A percentile compares a stretch with the other conserved stretches of the same genome.
These are phyloP conservation scores for Theobroma cacao DNA, from an alignment of 345 rosid genomes.

Conservation along the genomic window DNA sequence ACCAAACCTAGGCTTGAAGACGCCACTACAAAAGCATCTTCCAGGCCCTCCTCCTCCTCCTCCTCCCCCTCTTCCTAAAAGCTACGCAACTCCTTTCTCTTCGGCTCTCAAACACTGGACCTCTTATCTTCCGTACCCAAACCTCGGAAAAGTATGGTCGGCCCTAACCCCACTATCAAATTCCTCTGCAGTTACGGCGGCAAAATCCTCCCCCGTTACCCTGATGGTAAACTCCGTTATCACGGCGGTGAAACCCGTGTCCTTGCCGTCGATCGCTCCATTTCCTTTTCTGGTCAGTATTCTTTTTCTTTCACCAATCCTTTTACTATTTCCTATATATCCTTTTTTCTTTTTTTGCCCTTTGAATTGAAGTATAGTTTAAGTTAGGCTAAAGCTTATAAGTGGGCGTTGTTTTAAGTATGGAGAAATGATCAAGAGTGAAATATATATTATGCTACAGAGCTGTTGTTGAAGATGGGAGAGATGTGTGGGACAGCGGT, in stretches of 20 bases:
- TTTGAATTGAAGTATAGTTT: neutral
- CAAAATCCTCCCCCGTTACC: slow-evolving; percentile 73
- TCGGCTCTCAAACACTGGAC: neutral
- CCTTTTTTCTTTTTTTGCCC: neutral
- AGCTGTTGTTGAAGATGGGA: slow-evolving; percentile 61
- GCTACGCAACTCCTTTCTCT: neutral
- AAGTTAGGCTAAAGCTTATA: neutral
- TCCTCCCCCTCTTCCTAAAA: neutral
- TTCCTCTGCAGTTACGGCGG: slow-evolving; percentile 93
- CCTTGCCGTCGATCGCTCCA: slow-evolving; percentile 72
- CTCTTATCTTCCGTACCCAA: neutral
- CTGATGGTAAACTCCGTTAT: slow-evolving; percentile 88
- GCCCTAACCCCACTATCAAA: slow-evolving; percentile 48
- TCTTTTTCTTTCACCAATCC: neutral
- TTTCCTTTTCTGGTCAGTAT: slow-evolving; percentile 63
- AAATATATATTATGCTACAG: slow-evolving; percentile 47
- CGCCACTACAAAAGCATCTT: slow-evolving; percentile 20
- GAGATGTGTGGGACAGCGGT: slow-evolving; percentile 57
- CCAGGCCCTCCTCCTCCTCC: neutral
- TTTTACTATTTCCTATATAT: neutral
- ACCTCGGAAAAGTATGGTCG: slow-evolving; percentile 34
- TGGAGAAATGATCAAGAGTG: slow-evolving; percentile 22
- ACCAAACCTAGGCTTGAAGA: slow-evolving; percentile 41
- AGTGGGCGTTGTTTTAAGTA: neutral
- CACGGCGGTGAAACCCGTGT: slow-evolving; percentile 87